Conservation (phyloP, 805 yeast genomes). For the Pichia gijzeniarum region DNA sequence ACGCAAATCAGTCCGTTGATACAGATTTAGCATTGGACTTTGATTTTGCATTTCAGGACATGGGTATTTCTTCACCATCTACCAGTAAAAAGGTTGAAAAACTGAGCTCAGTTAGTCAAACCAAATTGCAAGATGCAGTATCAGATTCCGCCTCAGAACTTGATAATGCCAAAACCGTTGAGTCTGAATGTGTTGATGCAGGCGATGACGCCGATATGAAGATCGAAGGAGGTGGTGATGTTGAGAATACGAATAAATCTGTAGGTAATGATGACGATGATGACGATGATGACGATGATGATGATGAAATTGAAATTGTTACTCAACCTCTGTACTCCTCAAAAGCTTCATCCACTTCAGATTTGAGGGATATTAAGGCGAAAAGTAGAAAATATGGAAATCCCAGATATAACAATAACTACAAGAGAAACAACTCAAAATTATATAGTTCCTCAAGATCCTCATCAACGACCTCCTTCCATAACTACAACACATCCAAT, state of each 20-base stretch:
- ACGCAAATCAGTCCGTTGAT: slow-evolving; percentile 9
- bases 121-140: background rate
- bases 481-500: background rate
- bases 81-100: slow-evolving; percentile 7
- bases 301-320: slow-evolving; percentile 9
- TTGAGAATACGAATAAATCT: background rate
- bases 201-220: too few species aligned
- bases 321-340: slow-evolving; percentile 1
- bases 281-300: slow-evolving; percentile 6
- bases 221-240: background rate
- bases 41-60: slow-evolving; percentile 11
- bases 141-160: too few species aligned
- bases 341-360: background rate
- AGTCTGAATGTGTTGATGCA: too few species aligned
- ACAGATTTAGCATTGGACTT: slow-evolving; percentile 10
- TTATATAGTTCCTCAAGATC: slow-evolving; percentile 1
- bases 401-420: background rate
- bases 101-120: background rate
- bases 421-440: background rate
- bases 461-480: slow-evolving; percentile 2
- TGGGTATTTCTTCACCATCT: slow-evolving; percentile 15
- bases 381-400: background rate
- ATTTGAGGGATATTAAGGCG: background rate
- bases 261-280: slow-evolving; percentile 1
- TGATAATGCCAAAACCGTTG: too few species aligned